Evolutionary conservation across 768 basidiomycete genomes (phyloP), one percentile per base, ranked within the genome.

Genomic region (Obba rivulosa): DNA sequence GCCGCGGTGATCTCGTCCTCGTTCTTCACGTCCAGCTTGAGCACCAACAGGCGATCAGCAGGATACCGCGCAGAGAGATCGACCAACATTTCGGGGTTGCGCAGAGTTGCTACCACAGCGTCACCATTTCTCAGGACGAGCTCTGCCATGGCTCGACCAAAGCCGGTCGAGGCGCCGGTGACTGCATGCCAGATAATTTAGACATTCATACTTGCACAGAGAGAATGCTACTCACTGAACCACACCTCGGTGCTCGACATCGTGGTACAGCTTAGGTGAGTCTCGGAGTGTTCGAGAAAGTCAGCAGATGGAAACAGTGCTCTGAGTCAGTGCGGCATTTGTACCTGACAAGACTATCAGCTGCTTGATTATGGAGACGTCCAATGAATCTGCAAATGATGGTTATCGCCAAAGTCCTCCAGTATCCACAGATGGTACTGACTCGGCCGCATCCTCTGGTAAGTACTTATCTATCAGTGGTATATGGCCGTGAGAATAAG

Each of bases 111-210:
- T 28, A 65, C 46, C 10, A 49, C 60, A 8, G 45, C 50, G 25
- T 63, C 58, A 5, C 63, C 62, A 2, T 53, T 47, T 28, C 36
- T 40, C 13, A 65, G 59, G 16, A 52, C 49, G 13, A 49, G 23
- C 41, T 62, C 58, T 5, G 55, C 41, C 40, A 65, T 41, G 24
- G 25, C 20, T 10, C 52, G 45, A 4, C 63, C 60, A 23, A 65
- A 48, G 23, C 62, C 63, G 2, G 57, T 47, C 8, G 60, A 60
- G 3, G 59, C 24, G 24, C 63, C 62, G 16, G 62, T 62, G 41
- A 62, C 61, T 57, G 18, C 28, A 13, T n/a, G 4, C 41, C 16
- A 14, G 2, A 17, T 21, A n/a, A 22, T 38, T 24, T 7, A 2
- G 24, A 17, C 2, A 16, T 36, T 14, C 5, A 41, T 11, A 11